phyloP scores from a whole-genome alignment of 306 rosid species.

The Arachis stenosperma region DNA sequence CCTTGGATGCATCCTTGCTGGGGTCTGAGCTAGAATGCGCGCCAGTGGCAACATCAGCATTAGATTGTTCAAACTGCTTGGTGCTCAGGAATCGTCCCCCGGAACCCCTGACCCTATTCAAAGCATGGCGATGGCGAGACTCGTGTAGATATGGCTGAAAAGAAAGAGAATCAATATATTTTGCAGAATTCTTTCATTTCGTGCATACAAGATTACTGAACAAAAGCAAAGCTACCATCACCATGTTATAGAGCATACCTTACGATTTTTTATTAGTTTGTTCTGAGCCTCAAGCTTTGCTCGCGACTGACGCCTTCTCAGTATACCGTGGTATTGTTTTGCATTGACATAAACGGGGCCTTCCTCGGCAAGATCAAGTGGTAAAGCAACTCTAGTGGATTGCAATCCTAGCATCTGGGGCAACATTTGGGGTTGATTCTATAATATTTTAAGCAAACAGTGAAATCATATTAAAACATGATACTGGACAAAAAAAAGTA shows the following conservation, averaged over 20 bases:
- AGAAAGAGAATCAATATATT: background rate
- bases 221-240: conserved; percentile 4
- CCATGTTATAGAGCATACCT: conserved; percentile 50
- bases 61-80: conserved; percentile 53
- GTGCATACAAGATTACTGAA: background rate
- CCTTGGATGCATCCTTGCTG: conserved; percentile 33
- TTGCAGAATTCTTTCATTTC: background rate
- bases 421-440: conserved; percentile 53
- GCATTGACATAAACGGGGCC: conserved; percentile 92
- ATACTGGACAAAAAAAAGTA: background rate
- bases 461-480: conserved; percentile 3
- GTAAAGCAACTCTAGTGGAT: conserved; percentile 72
- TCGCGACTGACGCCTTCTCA: conserved; percentile 87
- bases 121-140: conserved; percentile 89
- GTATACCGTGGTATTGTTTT: conserved; percentile 91
- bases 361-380: conserved; percentile 76
- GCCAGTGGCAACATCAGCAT: conserved; percentile 27
- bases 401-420: conserved; percentile 63
- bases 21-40: conserved; percentile 37
- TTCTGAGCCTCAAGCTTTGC: conserved; percentile 93
- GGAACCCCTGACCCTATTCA: conserved; percentile 84
- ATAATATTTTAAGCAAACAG: conserved; percentile 11
- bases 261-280: conserved; percentile 73
- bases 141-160: conserved; percentile 97
- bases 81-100: conserved; percentile 91